Evolutionary conservation across 768 basidiomycete genomes (phyloP), one percentile per base, ranked within the genome.

Genomic region (Hypholoma fasciculare): DNA sequence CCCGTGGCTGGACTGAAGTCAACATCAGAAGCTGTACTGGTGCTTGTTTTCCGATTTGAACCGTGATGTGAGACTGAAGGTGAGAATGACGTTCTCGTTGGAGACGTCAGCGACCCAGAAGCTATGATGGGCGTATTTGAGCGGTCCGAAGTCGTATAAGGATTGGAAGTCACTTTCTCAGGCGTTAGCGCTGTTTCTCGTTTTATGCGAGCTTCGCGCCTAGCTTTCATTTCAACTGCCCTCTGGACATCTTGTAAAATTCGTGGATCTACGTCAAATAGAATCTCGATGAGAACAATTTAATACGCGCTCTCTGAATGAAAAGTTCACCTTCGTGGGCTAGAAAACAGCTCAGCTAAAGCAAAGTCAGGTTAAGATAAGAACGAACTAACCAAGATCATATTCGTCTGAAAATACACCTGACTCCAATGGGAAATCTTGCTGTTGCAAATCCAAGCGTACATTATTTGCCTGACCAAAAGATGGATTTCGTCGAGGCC

Each of bases 181-280:
- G 62, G 60, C 11, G 64, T 64, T 13, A 57, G 53, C 17, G 50
- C 47, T 4, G 64, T 55, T 51, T 72, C 66, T 20, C 65, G 66
- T 52, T 70, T 75, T 30, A 83, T 67, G 42, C 89, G 84, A 51
- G 88, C 88, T 64, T 91, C 90, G 26, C 89, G 83, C 49, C 87
- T 80, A 26, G 89, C 87, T 70, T 92, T 91, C 52, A 90, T 72
- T 56, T 82, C 84, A 30, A 93, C 67, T 5, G 89, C 90, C 53
- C 85, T 83, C 63, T 92, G 88, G 6, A 93, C 89, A 61, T 92
- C 91, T 68, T 88, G 89, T 53, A 92, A 69, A 60, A 93, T 87
- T 63, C 80, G 80, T n/a, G 90, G 88, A 74, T 93, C 90, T 93
- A 70, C 23, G 52, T 30, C n/a, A 47, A 49, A 36, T 55, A 39